A percentile compares a stretch with the other conserved stretches of the same genome.
Conservation (phyloP, 768 basidiomycete species). For the Lactifluus subvellereus region DNA sequence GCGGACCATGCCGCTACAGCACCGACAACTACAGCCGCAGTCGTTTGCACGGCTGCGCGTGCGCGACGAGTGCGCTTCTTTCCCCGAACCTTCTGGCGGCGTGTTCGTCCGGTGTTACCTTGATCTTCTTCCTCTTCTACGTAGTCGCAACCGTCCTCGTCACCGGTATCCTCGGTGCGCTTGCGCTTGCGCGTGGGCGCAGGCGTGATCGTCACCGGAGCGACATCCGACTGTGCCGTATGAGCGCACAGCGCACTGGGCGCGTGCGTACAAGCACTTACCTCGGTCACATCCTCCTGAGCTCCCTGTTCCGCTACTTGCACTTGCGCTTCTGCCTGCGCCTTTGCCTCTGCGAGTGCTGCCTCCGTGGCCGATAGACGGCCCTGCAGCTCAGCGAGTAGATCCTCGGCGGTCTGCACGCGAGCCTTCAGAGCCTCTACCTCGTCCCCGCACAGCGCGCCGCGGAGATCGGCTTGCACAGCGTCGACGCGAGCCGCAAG, state of each 20-base stretch:
- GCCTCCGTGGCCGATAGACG: constrained; percentile 5
- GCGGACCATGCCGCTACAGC: constrained; percentile 71
- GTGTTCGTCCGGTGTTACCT: constrained; percentile 7
- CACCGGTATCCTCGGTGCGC: constrained; percentile 36
- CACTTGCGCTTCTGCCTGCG: constrained; percentile 32
- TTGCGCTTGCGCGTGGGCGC: constrained; percentile 14
- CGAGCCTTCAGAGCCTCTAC: not conserved
- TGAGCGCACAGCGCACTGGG: constrained; percentile 21
- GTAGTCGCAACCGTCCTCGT: constrained; percentile 1
- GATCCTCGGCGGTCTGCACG: constrained; percentile 9
- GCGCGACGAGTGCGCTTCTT: constrained; percentile 38
- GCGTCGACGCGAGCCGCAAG: constrained; percentile 21
- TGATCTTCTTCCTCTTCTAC: constrained; percentile 1
- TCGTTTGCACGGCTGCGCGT: constrained; percentile 47
- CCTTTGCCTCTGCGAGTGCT: not conserved
- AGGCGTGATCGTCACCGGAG: not conserved
- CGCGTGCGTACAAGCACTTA: constrained; percentile 18
- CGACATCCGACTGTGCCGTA: constrained; percentile 30
- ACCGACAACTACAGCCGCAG: constrained; percentile 57
- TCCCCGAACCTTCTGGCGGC: constrained; percentile 9
- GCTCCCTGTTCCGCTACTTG: constrained; percentile 26
- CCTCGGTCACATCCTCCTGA: constrained; percentile 2
- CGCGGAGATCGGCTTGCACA: constrained; percentile 14
- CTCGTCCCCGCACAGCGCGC: not conserved
- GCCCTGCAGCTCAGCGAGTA: constrained; percentile 2